Conservation (phyloP, 129 eudicot species). For the Rutidosis leptorrhynchoides region DNA sequence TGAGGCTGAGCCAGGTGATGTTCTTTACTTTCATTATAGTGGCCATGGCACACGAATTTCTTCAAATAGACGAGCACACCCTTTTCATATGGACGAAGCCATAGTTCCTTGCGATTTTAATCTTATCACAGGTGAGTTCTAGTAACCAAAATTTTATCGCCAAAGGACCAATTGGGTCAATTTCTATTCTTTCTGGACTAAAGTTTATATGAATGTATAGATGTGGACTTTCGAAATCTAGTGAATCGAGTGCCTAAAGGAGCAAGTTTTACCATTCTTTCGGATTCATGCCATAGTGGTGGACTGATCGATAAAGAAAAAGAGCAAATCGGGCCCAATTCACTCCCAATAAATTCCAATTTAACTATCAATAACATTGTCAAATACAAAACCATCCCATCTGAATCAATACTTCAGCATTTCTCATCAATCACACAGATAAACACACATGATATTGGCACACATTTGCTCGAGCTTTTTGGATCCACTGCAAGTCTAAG, state of each 20-base stretch:
- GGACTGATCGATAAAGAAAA: constrained; percentile 88
- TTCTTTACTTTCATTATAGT: constrained; percentile 74
- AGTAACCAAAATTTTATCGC: background rate
- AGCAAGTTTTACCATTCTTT: constrained; percentile 71
- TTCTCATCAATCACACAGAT: constrained; percentile 49
- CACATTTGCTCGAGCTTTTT: constrained; percentile 60
- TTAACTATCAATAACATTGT: background rate
- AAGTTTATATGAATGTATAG: constrained; percentile 30
- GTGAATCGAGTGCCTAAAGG: constrained; percentile 70
- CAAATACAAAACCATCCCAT: constrained; percentile 55
- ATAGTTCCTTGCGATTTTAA: constrained; percentile 92
- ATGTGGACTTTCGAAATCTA: constrained; percentile 66
- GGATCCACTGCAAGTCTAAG: constrained; percentile 56
- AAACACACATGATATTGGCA: constrained; percentile 48
- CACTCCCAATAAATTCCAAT: background rate
- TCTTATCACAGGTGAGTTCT: constrained; percentile 74
- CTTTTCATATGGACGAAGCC: constrained; percentile 59
- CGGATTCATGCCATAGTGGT: constrained; percentile 96
- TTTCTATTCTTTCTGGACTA: background rate
- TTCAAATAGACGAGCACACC: constrained; percentile 36
- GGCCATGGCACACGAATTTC: constrained; percentile 83
- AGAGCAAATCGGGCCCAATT: constrained; percentile 76
- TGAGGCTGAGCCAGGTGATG: constrained; percentile 54
- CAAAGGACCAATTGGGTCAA: too few relatives aligned
- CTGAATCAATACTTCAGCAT: constrained; percentile 43